Base-by-base conservation (phyloP, 129 eudicot genomes). In the Flaveria linearis region DNA sequence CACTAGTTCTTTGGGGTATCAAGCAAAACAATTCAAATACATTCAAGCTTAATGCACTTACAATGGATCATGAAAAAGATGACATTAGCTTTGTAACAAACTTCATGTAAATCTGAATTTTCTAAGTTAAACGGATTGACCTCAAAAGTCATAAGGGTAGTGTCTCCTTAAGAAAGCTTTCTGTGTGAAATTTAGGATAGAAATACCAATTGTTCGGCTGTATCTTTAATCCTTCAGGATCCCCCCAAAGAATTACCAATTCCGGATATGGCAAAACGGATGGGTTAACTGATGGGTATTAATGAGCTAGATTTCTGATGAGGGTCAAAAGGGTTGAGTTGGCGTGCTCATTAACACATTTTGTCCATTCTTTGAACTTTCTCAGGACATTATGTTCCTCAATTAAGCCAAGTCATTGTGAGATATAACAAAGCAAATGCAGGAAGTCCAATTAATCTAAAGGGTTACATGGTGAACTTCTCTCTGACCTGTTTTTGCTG, bases 331-430 rank as follows among this genome's bases (percentile, higher is more conserved):
- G 33, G 33, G 33, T 28, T 28, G 0, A 28, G 33, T 28, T 28
- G 33, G 33, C 33, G 0, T 5, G 17, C 17, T 14, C 53, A 49
- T 49, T 12, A 49, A 49, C 53, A 49, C 53, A 49, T 49, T 49
- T 49, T 49, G 53, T 49, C 53, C n/a, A 49, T 49, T 49, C 53
- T 71, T 45, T 25, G 15, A 41, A 58, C 39, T 41, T 49, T 74
- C 36, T 17, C 83, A 94, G 99, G 99, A 52, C 99, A 94, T 78
- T 94, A 94, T 80, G 96, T 87, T 84, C 99, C 97, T 46, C 97
- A 94, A 81, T 82, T 94, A 55, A 91, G 97, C 89, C 97, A 90
- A 84, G 96, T 90, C 55, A 88, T 90, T 28, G 92, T 90, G 55
- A 81, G 81, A 71, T 78, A 88, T 78, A 92, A 92, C 86, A 47